Base-by-base conservation (phyloP, 2,329 filamentous ascomycete species). In the Sporothrix luriei region DNA sequence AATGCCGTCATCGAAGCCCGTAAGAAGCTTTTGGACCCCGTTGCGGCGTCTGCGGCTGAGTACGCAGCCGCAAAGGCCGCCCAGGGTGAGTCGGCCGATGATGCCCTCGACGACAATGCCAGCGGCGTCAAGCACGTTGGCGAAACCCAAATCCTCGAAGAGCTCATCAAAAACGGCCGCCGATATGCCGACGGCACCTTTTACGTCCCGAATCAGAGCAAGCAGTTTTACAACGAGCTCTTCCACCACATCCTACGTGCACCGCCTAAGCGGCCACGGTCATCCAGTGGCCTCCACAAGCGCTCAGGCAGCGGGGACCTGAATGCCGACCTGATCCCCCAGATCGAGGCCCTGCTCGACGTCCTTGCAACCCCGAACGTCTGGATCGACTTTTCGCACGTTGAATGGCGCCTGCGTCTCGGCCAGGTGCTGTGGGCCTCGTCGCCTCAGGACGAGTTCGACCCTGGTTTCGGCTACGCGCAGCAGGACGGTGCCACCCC, bases 301-400 rank as follows among this genome's bases (percentile, higher is more conserved):
- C 86, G 85, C 4, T 85, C 67, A 0, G 43, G 21, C 10, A 65
- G 9, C 13, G 57, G 38, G 14, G 7, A n/a, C 40, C 69, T 71
- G 29, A 62, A 71, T 1, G 40, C 46, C 48, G 67, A 89, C 68
- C 80, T 93, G 24, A 84, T 88, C 55, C 88, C 91, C 48, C 90
- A 93, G 76, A 91, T 92, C 69, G 83, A 89, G 73, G 85, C 88
- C 4, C 79, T 93, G 21, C 83, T 92, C 59, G 87, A 87, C 75
- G 85, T 90, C 11, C 82, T 93, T 57, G 86, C 85, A 0, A 80
- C 86, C 9, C 84, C 88, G 68, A 89, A 90, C 69, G 85, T 91
- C 59, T 93, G 90, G 90, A 84, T 90, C 66, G 90, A 93, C 77
- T 90, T 93, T 73, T 90, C 89, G 24, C 84, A 88, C 43, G 88